Conservation (phyloP, 441 rosid species). For the Adansonia madagascariensis region DNA sequence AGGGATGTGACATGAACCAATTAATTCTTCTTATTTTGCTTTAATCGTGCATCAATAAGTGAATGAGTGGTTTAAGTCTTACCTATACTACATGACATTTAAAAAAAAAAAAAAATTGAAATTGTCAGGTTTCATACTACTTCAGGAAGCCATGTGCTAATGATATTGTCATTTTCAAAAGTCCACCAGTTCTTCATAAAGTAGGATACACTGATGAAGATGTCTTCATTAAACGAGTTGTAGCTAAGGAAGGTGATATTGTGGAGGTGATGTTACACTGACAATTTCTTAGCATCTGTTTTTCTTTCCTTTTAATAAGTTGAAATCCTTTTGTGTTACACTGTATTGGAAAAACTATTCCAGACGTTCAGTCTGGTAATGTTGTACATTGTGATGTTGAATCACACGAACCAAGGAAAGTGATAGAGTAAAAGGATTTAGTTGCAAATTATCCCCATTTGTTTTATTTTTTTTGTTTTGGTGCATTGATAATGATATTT, state of each 20-base stretch:
- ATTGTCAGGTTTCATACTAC: constrained; percentile 72
- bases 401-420: background rate
- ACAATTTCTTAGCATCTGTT: background rate
- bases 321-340: background rate
- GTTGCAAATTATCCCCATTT: background rate
- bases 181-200: constrained; percentile 92
- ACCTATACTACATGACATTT: constrained; percentile 5
- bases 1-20: too few relatives aligned
- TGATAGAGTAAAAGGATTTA: background rate
- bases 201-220: constrained; percentile 89
- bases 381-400: background rate
- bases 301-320: background rate
- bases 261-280: constrained; percentile 66
- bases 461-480: background rate
- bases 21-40: constrained; percentile 7
- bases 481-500: background rate
- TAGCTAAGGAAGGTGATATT: constrained; percentile 89
- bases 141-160: constrained; percentile 96
- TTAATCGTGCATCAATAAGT: background rate
- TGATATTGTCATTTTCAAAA: constrained; percentile 89
- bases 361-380: background rate
- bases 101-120: constrained; percentile 7
- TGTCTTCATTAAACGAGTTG: constrained; percentile 84
- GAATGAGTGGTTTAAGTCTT: background rate
- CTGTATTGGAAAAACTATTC: background rate